Conservation (phyloP, 2,329 filamentous ascomycete genomes). For the Macrophomina pseudophaseolina region DNA sequence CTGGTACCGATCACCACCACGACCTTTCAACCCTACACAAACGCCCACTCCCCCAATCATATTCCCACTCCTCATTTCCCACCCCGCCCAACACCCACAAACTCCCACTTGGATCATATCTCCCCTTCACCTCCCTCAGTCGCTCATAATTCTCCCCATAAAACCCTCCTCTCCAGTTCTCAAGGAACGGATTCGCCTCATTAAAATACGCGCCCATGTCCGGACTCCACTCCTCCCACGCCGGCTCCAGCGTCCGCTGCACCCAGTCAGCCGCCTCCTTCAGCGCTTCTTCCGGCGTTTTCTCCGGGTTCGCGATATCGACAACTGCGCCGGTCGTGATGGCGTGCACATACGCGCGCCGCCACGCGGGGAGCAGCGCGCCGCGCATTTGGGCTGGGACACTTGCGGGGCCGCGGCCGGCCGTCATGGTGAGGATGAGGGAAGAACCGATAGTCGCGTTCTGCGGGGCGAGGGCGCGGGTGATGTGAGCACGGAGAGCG, state of each 20-base stretch:
- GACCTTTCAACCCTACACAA: constrained; percentile 27
- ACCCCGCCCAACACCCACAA: constrained; percentile 33
- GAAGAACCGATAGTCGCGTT: constrained; percentile 31
- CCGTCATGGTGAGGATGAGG: constrained; percentile 35
- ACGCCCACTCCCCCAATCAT: constrained; percentile 33
- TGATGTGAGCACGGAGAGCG: constrained; percentile 31
- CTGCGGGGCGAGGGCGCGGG: constrained; percentile 30
- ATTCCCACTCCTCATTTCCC: constrained; percentile 33
- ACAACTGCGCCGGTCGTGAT: constrained; percentile 35
- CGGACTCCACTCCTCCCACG: constrained; percentile 32
- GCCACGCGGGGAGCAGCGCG: constrained; percentile 41
- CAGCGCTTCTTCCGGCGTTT: constrained; percentile 14
- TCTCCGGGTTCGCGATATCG: constrained; percentile 5
- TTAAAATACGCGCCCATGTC: constrained; percentile 31
- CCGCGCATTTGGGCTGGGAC: constrained; percentile 34
- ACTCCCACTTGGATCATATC: constrained; percentile 29
- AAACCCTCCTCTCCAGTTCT: constrained; percentile 28
- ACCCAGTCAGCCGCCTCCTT: constrained; percentile 29
- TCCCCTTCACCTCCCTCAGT: constrained; percentile 28
- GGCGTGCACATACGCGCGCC: constrained; percentile 40
- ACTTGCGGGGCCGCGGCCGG: constrained; percentile 36
- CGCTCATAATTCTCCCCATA: constrained; percentile 28
- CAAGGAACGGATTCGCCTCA: constrained; percentile 29
- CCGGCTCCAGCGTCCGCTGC: constrained; percentile 29
- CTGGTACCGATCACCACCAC: neutral